Percentiles rank a stretch among this genome's conserved stretches.
These are phyloP conservation scores for Ophidiomyces ophidiicola DNA, from an alignment of 2,329 filamentous ascomycete species.

Conservation along the genomic window DNA sequence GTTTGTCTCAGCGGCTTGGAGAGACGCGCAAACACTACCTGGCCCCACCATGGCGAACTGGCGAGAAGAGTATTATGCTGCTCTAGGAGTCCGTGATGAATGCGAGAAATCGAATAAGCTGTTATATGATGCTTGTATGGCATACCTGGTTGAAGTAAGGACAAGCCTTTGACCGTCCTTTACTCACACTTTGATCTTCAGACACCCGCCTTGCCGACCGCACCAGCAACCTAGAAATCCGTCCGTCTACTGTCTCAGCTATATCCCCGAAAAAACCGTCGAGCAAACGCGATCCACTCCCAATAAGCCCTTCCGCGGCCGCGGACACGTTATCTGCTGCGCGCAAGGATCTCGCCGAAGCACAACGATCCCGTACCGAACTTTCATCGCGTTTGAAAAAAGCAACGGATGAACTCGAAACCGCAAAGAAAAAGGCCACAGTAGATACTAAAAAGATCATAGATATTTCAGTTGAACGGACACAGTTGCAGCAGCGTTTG, in stretches of 20 bases:
- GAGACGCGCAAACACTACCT: too few relatives aligned
- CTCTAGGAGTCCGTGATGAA: conserved; percentile 59
- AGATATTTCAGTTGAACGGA: conserved; percentile 51
- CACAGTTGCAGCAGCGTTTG: conserved; percentile 51
- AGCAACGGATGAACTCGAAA: conserved; percentile 52
- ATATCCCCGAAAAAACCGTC: conserved; percentile 38
- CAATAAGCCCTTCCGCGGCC: conserved; percentile 15
- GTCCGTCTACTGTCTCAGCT: not conserved
- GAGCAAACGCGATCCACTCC: conserved; percentile 1
- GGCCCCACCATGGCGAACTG: conserved; percentile 54
- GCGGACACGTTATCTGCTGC: conserved; percentile 25
- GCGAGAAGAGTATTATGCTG: conserved; percentile 67
- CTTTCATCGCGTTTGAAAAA: conserved; percentile 52
- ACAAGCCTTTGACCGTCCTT: not conserved
- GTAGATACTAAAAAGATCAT: conserved; percentile 51
- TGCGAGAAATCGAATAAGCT: conserved; percentile 53
- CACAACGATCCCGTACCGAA: conserved; percentile 60
- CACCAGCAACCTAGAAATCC: conserved; percentile 36
- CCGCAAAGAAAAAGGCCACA: conserved; percentile 48
- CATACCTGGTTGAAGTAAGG: conserved; percentile 11
- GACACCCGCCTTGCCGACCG: conserved; percentile 57
- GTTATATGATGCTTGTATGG: conserved; percentile 65
- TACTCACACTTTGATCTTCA: conserved; percentile 22
- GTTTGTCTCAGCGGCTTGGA: too few relatives aligned
- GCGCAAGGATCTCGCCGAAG: conserved; percentile 60